Conservation (phyloP, 495 filamentous ascomycete species). For the Trichocladium uniseriatum region DNA sequence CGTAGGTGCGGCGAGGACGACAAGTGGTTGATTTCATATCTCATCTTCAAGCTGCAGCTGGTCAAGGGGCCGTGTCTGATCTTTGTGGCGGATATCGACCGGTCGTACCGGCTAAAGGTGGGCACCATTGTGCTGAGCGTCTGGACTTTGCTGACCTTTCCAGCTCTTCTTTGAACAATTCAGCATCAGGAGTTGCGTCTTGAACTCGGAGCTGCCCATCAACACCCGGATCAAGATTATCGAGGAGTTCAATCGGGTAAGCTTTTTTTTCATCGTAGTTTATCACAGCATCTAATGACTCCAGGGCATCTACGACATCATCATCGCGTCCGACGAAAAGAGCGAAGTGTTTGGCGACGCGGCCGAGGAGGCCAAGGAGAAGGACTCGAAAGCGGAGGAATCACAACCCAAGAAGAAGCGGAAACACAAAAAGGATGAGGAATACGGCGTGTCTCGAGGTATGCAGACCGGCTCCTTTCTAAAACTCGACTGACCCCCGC, state of each 20-base stretch:
- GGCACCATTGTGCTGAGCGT: not conserved
- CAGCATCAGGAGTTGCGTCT: conserved; percentile 81
- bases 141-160: not conserved
- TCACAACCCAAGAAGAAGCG: conserved; percentile 27
- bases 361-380: conserved; percentile 22
- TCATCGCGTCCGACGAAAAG: conserved; percentile 90
- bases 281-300: too few species aligned
- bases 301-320: conserved; percentile 67
- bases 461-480: not conserved
- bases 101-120: conserved; percentile 78
- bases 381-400: conserved; percentile 15
- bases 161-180: conserved; percentile 90
- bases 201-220: conserved; percentile 91
- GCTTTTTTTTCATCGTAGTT: too few species aligned
- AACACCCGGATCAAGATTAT: conserved; percentile 90
- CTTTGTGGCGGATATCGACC: conserved; percentile 88
- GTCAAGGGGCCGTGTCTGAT: conserved; percentile 93
- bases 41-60: conserved; percentile 89
- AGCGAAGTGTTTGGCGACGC: conserved; percentile 62
- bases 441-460: conserved; percentile 85
- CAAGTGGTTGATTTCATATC: conserved; percentile 88
- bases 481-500: not conserved
- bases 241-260: conserved; percentile 88
- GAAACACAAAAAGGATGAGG: conserved; percentile 48
- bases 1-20: conserved; percentile 67